phyloP scores from a whole-genome alignment of 73 alveolate genomes.

The Loxodes magnus region DNA sequence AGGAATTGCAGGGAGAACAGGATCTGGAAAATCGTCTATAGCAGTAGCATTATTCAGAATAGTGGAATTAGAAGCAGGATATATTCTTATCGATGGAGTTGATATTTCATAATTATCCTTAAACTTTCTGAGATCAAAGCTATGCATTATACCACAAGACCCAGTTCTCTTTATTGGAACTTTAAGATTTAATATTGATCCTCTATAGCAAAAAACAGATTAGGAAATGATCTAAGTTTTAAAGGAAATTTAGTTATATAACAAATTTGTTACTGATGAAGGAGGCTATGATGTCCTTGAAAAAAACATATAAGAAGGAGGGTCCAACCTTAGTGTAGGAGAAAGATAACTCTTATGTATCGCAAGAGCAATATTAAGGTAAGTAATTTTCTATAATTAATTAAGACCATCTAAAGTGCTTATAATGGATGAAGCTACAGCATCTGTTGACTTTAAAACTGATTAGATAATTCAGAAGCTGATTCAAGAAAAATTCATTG shows the following conservation, averaged over 20 bases:
- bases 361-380: slow-evolving; percentile 38
- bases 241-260: slow-evolving; percentile 2
- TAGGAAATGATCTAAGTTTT: slow-evolving; percentile 15
- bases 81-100: slow-evolving; percentile 41
- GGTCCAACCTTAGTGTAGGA: slow-evolving; percentile 35
- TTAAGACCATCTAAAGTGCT: too few relatives aligned
- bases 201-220: slow-evolving; percentile 25
- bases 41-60: slow-evolving; percentile 44
- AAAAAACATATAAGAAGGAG: slow-evolving; percentile 13
- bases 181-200: slow-evolving; percentile 64
- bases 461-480: slow-evolving; percentile 34
- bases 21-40: slow-evolving; percentile 91
- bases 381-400: too few relatives aligned
- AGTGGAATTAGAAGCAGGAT: slow-evolving; percentile 3
- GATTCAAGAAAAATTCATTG: slow-evolving; percentile 16
- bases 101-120: slow-evolving; percentile 43
- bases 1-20: slow-evolving; percentile 93
- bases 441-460: slow-evolving; percentile 40
- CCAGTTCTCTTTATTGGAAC: slow-evolving; percentile 61
- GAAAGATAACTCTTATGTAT: slow-evolving; percentile 41
- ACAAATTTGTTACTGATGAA: not conserved
- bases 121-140: slow-evolving; percentile 30
- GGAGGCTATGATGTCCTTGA: slow-evolving; percentile 8
- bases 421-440: slow-evolving; percentile 56
- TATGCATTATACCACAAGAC: slow-evolving; percentile 61